phyloP scores from a whole-genome alignment of 78 protist species.

The Dictyostelium intermedium region DNA sequence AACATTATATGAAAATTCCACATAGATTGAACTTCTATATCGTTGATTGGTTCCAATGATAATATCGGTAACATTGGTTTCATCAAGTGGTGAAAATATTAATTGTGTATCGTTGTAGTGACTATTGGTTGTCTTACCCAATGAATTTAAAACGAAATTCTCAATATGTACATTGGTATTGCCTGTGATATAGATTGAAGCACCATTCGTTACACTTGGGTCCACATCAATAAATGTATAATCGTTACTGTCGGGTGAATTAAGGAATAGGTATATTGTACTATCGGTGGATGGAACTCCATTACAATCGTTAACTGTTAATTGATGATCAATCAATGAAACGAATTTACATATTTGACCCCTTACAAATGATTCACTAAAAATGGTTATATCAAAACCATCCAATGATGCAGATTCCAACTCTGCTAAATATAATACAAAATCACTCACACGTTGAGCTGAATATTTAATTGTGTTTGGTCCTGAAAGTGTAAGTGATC shows the following conservation, averaged over 20 bases:
- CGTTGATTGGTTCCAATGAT: not conserved
- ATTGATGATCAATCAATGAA: not conserved
- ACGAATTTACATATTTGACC: not conserved
- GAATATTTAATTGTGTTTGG: not conserved
- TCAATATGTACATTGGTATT: not conserved
- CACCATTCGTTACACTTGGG: not conserved
- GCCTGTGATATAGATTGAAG: not conserved
- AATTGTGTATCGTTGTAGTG: not conserved
- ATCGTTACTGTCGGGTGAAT: not conserved
- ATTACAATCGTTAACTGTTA: not conserved
- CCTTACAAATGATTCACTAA: not conserved
- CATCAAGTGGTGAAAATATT: not conserved
- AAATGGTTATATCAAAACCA: not conserved
- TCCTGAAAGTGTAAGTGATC: not conserved
- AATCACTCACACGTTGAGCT: not conserved
- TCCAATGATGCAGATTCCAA: not conserved
- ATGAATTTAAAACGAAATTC: not conserved
- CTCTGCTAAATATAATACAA: not conserved
- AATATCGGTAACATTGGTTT: not conserved
- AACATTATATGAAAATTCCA: not conserved
- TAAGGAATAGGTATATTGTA: not conserved
- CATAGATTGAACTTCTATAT: not conserved
- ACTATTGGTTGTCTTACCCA: not conserved
- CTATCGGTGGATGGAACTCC: not conserved
- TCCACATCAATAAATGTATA: not conserved